phyloP scores from a whole-genome alignment of 179 eudicot species.

The Amaranthus tricolor region DNA sequence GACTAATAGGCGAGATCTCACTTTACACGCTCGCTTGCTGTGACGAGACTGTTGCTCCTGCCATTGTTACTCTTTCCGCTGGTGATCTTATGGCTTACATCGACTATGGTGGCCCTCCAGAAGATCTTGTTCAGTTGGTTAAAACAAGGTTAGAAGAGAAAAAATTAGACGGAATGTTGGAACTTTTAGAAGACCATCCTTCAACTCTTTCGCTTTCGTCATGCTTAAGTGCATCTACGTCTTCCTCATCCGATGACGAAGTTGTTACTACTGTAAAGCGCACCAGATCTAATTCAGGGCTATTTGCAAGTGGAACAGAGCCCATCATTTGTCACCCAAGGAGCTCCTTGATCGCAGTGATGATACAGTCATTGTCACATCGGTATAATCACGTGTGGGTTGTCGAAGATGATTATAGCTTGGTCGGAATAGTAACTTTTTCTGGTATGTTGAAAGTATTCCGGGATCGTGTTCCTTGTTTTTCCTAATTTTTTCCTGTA shows the following conservation, averaged over 20 bases:
- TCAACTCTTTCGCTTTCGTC: conserved; percentile 29
- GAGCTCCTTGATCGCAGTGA: conserved; percentile 84
- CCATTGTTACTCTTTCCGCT: conserved; percentile 65
- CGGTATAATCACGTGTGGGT: conserved; percentile 81
- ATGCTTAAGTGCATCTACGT: conserved; percentile 42
- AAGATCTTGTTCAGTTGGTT: conserved; percentile 59
- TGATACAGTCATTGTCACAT: conserved; percentile 85
- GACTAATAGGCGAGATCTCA: conserved; percentile 74
- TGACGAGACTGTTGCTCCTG: conserved; percentile 64
- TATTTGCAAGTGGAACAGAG: conserved; percentile 51
- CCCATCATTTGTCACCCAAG: conserved; percentile 58
- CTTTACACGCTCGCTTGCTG: conserved; percentile 57
- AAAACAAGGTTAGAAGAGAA: conserved; percentile 54
- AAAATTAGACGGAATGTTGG: conserved; percentile 53
- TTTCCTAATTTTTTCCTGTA: conserved; percentile 8
- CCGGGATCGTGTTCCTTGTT: conserved; percentile 34
- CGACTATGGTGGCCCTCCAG: conserved; percentile 64
- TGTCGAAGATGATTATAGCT: conserved; percentile 53
- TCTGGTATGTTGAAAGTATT: conserved; percentile 59
- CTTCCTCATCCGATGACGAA: conserved; percentile 81
- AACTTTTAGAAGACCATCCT: conserved; percentile 51
- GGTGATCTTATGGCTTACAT: conserved; percentile 76
- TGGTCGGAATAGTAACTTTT: conserved; percentile 76
- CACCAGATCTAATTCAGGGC: conserved; percentile 29
- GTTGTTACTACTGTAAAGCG: conserved; percentile 26